Conservation (phyloP, 2,329 filamentous ascomycete genomes). For the Alternaria incomplexa region DNA sequence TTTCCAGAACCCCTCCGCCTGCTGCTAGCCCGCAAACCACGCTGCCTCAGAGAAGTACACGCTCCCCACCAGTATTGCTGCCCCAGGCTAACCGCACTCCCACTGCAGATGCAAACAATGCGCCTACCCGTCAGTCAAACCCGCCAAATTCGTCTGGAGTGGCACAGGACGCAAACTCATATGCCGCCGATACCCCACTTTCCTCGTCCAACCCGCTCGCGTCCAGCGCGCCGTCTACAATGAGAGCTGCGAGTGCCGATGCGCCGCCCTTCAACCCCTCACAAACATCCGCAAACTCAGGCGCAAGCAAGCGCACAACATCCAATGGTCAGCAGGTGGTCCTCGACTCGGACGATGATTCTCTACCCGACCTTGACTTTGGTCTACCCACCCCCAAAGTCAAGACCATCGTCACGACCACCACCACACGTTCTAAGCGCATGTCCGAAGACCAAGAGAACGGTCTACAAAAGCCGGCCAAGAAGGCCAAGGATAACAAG, state of each 20-base stretch:
- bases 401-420: slow-evolving; percentile 10
- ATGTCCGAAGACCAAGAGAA: slow-evolving; percentile 16
- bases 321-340: slow-evolving; percentile 60
- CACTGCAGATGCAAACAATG: slow-evolving; percentile 6
- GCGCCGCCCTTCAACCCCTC: slow-evolving; percentile 26
- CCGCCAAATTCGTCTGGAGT: background rate
- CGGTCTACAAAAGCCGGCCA: slow-evolving; percentile 29
- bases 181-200: background rate
- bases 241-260: slow-evolving; percentile 2
- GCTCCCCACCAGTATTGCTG: background rate
- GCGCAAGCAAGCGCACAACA: slow-evolving; percentile 57
- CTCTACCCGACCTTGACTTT: slow-evolving; percentile 57
- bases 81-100: background rate
- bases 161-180: background rate
- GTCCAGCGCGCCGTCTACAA: slow-evolving; percentile 5
- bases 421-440: slow-evolving; percentile 17
- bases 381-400: slow-evolving; percentile 15
- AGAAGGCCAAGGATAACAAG: slow-evolving; percentile 19
- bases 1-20: slow-evolving; percentile 29
- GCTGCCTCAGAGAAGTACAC: slow-evolving; percentile 31
- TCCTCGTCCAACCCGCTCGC: background rate
- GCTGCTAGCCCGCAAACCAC: slow-evolving; percentile 13
- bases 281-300: slow-evolving; percentile 36
- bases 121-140: background rate
- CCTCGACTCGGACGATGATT: slow-evolving; percentile 70